A percentile compares a stretch with the other conserved stretches of the same genome.
These are phyloP conservation scores for Lepiota venenata DNA, from an alignment of 768 basidiomycete species.

Conservation along the genomic window DNA sequence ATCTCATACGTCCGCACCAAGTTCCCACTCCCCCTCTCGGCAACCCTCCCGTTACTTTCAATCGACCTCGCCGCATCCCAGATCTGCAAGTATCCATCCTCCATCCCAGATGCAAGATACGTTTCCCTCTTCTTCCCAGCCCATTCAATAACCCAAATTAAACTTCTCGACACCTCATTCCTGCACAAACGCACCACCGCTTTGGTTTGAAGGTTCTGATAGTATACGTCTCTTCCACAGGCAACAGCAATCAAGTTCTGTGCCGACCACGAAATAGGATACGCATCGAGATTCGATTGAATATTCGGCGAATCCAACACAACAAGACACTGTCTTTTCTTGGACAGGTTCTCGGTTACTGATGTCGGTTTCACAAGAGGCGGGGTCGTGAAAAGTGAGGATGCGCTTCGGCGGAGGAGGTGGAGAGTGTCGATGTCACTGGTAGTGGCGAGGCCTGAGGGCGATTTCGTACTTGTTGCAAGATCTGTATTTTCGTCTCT, in stretches of 20 bases:
- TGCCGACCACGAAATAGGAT: constrained; percentile 59
- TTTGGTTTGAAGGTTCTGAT: constrained; percentile 57
- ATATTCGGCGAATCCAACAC: constrained; percentile 67
- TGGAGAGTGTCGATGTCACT: constrained; percentile 39
- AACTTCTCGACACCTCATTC: constrained; percentile 26
- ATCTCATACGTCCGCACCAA: constrained; percentile 15
- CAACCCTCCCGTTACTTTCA: constrained; percentile 22
- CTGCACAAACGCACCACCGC: constrained; percentile 49
- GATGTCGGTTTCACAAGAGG: constrained; percentile 35
- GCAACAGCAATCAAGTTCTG: constrained; percentile 61
- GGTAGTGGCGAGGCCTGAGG: constrained; percentile 13
- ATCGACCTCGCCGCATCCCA: constrained; percentile 42
- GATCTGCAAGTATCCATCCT: constrained; percentile 45
- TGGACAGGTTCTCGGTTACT: constrained; percentile 54
- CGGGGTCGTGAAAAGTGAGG: constrained; percentile 42
- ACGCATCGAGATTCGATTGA: constrained; percentile 48
- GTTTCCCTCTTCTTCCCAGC: constrained; percentile 35
- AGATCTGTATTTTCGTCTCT: constrained; percentile 30
- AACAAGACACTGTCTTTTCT: constrained; percentile 50
- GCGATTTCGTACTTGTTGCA: neutral
- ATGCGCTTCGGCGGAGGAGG: constrained; percentile 50
- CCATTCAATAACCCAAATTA: constrained; percentile 51
- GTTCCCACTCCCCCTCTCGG: neutral
- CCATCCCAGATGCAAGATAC: constrained; percentile 50
- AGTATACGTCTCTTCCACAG: constrained; percentile 56